These are phyloP conservation scores for Gynostemma pentaphyllum DNA, from an alignment of 306 rosid genomes.

Conservation along the genomic window DNA sequence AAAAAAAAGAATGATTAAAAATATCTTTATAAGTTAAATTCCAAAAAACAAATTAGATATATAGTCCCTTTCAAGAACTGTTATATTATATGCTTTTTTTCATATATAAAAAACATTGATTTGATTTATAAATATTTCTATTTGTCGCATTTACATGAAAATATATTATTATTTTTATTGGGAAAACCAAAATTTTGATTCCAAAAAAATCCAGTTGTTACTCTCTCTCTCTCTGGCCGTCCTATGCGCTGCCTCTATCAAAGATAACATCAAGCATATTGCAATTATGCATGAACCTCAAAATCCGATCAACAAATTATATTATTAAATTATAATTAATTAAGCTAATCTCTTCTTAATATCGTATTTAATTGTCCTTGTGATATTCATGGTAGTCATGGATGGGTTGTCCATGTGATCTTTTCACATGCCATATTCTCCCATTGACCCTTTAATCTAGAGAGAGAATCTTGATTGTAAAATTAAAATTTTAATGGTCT, in stretches of 20 bases:
- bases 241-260: neutral
- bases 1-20: neutral
- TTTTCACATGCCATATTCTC: constrained; percentile 27
- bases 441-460: constrained; percentile 8
- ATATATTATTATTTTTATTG: neutral
- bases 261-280: too few relatives aligned
- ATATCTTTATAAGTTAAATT: neutral
- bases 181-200: neutral
- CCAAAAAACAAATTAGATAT: neutral
- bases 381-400: constrained; percentile 7
- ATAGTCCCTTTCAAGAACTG: neutral
- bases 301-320: neutral
- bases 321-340: neutral
- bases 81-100: neutral
- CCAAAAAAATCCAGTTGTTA: neutral
- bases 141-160: neutral
- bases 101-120: neutral
- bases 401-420: constrained; percentile 54
- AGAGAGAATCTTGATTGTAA: neutral
- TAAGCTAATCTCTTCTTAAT: neutral
- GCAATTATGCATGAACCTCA: too few relatives aligned
- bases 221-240: neutral
- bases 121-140: neutral
- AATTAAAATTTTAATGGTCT: neutral
- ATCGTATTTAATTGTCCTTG: neutral